A percentile compares a stretch with the other conserved stretches of the same genome.
Conservation (phyloP, 495 filamentous ascomycete species). For the Daldinia grandis region DNA sequence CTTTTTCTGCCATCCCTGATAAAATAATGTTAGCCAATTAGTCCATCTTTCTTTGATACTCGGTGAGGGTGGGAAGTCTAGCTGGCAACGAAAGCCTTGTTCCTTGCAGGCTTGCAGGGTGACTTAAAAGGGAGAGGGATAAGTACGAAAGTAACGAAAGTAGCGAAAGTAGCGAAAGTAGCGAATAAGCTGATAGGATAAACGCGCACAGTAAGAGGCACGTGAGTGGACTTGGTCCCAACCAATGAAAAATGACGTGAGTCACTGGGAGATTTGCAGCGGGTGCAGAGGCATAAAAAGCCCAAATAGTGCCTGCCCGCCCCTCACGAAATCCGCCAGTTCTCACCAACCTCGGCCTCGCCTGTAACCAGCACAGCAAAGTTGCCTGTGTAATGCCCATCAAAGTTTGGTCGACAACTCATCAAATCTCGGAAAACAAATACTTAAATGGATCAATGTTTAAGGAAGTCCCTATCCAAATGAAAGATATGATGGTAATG, state of each 20-base stretch:
- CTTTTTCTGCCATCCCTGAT: constrained; percentile 91
- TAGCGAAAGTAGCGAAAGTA: constrained; percentile 5
- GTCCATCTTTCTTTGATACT: background rate
- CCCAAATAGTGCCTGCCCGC: constrained; percentile 65
- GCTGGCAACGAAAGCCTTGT: background rate
- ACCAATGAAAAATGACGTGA: constrained; percentile 43
- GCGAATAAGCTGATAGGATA: constrained; percentile 17
- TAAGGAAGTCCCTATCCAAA: background rate
- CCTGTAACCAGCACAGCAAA: constrained; percentile 17
- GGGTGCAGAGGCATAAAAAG: constrained; percentile 56
- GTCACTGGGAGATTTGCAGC: constrained; percentile 41
- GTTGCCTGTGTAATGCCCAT: background rate
- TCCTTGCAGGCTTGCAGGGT: background rate
- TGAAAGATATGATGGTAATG: constrained; percentile 4
- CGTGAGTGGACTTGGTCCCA: constrained; percentile 38
- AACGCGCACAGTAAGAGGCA: constrained; percentile 44
- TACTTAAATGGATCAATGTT: background rate
- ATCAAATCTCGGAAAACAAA: constrained; percentile 11
- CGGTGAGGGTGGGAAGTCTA: background rate
- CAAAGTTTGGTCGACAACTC: constrained; percentile 1
- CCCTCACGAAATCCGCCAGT: constrained; percentile 53
- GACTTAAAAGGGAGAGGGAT: background rate
- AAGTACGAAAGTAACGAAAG: background rate
- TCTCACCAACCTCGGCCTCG: constrained; percentile 52
- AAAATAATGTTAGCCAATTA: constrained; percentile 38